Evolutionary conservation across 495 filamentous ascomycete species (phyloP).

Genomic region (Immersiella caudata): DNA sequence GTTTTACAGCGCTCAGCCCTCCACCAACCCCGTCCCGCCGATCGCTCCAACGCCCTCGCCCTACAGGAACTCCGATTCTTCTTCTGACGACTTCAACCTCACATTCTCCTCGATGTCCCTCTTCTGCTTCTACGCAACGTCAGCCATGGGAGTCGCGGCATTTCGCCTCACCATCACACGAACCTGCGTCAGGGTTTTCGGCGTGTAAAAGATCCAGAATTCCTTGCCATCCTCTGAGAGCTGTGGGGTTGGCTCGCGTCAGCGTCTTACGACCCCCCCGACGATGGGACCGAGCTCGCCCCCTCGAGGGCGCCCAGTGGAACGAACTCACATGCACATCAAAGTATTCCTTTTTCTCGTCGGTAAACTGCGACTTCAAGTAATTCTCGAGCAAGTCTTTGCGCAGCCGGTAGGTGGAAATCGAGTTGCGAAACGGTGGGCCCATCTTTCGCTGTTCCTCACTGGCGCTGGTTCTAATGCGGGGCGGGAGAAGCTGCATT

Average conservation of each 20-base stretch:
- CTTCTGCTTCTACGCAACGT: neutral
- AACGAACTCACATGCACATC: neutral
- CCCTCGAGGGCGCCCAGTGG: neutral
- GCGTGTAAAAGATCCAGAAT: conserved; percentile 9
- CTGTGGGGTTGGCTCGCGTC: neutral
- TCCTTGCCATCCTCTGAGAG: conserved; percentile 11
- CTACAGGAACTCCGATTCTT: neutral
- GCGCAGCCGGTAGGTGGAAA: conserved; percentile 3
- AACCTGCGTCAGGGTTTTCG: neutral
- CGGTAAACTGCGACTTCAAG: neutral
- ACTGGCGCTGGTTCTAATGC: neutral
- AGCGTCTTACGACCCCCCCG: neutral
- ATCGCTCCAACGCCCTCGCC: neutral
- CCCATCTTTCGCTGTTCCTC: neutral
- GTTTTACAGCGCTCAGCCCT: no score
- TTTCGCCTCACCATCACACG: neutral
- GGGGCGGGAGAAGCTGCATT: neutral
- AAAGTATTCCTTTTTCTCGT: neutral
- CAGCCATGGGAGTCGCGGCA: neutral
- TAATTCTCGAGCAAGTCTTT: conserved; percentile 1
- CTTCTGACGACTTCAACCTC: neutral
- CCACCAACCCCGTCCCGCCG: neutral
- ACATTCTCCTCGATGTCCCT: conserved; percentile 1
- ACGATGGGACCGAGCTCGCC: neutral
- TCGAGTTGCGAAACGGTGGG: neutral